Evolutionary conservation across 139 green algal genomes (phyloP), one percentile per base, ranked within the genome.

Genomic region (Picochlorum sp.): DNA sequence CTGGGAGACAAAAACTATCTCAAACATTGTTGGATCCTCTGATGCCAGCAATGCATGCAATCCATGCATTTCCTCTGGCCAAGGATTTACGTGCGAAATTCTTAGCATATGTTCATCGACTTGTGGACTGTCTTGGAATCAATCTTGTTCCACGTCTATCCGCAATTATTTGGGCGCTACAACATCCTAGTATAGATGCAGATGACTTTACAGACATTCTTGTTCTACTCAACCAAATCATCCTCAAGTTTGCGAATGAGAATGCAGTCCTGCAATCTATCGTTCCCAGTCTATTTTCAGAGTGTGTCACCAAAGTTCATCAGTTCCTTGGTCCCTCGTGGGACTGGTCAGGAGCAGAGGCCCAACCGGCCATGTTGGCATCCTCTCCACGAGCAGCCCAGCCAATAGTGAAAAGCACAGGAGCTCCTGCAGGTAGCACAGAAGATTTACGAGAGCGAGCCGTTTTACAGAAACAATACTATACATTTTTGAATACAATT

Each of bases 91-190:
- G 84, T 6, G 68, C 66, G 6, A 80, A 87, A 54, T 86, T 92
- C 73, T 85, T 94, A 30, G 78, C 69, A 21, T 84, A 88, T 37
- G 52, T 95, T 21, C 89, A 96, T 78, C 80, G 90, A 26, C 72
- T 95, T 74, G 87, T 95, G 47, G 90, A 96, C 71, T 81, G 69
- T 50, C 73, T 96, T 44, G 76, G 71, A 21, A 24, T 18, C 64
- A 51, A 30, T 11, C 51, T 89, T 18, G 67, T 92, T 68, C 80
- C 78, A 2, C 77, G 71, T 61, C 69, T 91, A 46, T 75, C 82
- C 0, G 18, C 62, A 13, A 75, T 81, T 2, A 69, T 95, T 28
- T 69, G 87, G 64, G 73, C 75, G 21, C 69, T 90, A 60, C 71
- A 89, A 64, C 58, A 71, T n/a, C 23, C 64, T 10, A 47, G 23